Evolutionary conservation across 305 asterid species (phyloP), one percentile per base, ranked within the genome.

Genomic region (Fraxinus sp.): DNA sequence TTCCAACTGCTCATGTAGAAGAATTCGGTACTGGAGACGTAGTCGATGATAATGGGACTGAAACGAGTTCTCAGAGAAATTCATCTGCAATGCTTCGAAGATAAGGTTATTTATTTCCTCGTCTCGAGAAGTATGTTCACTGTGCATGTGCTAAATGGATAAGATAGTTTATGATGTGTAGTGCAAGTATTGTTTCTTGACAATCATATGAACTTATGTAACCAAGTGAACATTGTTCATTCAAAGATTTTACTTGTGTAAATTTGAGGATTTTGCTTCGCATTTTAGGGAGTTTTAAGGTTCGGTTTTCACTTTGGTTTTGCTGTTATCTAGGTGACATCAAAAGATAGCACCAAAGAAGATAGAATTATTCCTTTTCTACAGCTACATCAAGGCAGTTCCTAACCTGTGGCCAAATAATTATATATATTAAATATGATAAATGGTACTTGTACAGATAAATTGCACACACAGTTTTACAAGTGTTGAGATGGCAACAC

Each of bases 1-100:
- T 39, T 80, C 81, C 85, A 7, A 79, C 62, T 57, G 73, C 77
- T 75, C 62, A 72, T 71, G 80, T 82, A 36, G 71, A 36, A 3
- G 83, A 87, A 49, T 74, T 78, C 5, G 2, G 7, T 49, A 14
- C 20, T 49, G 62, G 62, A 49, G 22, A 49, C 7, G 62, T 49
- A 14, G 22, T 14, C 20, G 20, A 14, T 4, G 20, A 49, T 3
- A 49, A 49, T 49, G 78, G 76, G 79, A 66, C 85, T 74, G 81
- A 76, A 7, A 77, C 36, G 22, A 49, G 80, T 59, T 77, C 68
- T 14, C 80, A 49, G 22, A 49, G 39, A 77, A 46, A 52, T 77
- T 77, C 43, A 6, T 11, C 68, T 1, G 16, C 70, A 0, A 41
- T 43, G 41, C 80, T 77, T 77, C 39, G 70, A 6, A 33, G 57